Evolutionary conservation across 352 stramenopile genomes (phyloP), one percentile per base, ranked within the genome.

Genomic region (Saprolegnia parasitica): DNA sequence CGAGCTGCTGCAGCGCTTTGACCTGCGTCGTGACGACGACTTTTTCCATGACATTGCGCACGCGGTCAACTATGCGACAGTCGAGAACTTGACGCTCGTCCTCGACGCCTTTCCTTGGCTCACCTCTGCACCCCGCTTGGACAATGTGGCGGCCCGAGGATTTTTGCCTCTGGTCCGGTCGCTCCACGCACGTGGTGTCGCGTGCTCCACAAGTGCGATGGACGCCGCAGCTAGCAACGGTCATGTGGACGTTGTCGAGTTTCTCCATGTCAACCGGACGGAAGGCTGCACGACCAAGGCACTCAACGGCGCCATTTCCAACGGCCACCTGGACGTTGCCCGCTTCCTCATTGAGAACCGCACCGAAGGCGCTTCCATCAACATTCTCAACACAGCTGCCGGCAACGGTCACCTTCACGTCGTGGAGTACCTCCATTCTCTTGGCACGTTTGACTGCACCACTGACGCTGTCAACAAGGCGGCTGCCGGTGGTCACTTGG

Each of bases 191-290:
- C 63, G 76, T 24, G 47, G 67, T 8, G 9, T 32, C 2, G 73
- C 81, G 9, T 72, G 76, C n/a, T 78, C 71, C 15, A 65, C 68
- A 5, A 75, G 77, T 23, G 78, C 77, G 18, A 78, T 84, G 54
- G 66, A 74, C 35, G 71, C 74, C 49, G 78, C 79, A 9, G 78
- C 76, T 0, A 67, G 71, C 50, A 72, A 78, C 26, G 77, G 76
- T 1, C 76, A 83, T 56, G 47, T 85, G 1, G 70, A 79, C 11
- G 77, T 77, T 6, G 46, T 85, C 16, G 47, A 73, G 49, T 84
- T 76, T 68, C 71, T 87, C 1, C 74, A 73, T 13, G 46, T 68
- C 10, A 57, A 82, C 58, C 81, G 71, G 29, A 70, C 71, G 23
- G 56, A 74, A 29, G 49, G 56, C 5, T 63, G 76, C 23, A 77